Evolutionary conservation across 2,329 filamentous ascomycete species (phyloP), one percentile per base, ranked within the genome.

Genomic region (Hymenoscyphus albidus): DNA sequence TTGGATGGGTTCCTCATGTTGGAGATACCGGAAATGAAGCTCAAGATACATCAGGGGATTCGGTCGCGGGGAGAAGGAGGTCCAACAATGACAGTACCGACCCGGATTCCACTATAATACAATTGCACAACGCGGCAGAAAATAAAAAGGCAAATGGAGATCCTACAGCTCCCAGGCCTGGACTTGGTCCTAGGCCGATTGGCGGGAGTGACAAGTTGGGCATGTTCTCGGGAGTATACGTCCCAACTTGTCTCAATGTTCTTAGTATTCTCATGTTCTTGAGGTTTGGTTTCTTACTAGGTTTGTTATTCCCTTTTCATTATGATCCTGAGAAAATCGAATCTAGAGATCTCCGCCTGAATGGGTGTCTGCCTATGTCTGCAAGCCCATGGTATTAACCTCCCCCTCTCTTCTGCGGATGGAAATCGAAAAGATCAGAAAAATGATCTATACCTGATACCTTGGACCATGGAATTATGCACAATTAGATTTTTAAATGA

Each of bases 261-360:
- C 79, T 96, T 69, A 94, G 91, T 71, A 96, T 96, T 77, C 83
- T 96, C 67, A 96, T 96, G 91, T 96, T 96, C 78, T 81, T 96
- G 71, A 86, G 92, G 27, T 96, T 96, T 76, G 92, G 92, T 27
- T 88, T 92, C 71, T 91, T 96, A 64, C 81, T 96, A 27, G 92
- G 92, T 67, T 32, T 62, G 67, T 62, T 32, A 44, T 44, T 48
- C 55, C 48, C 9, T 4, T 40, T 56, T 56, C 55, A n/a, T 27
- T 40, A 13, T 54, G 18, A 18, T 48, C 4, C 3, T 14, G 1
- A 31, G 22, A 14, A 7, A 7, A 13, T 1, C 9, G 10, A 27
- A 1, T 27, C 0, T 44, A 16, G 42, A 18, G 3, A 22, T 31
- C 1, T 22, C 18, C 18, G 6, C 35, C 35, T 35, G 9, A 35